These are phyloP conservation scores for Ceratocystiopsis minuta DNA, from an alignment of 2,329 filamentous ascomycete species.

Conservation along the genomic window DNA sequence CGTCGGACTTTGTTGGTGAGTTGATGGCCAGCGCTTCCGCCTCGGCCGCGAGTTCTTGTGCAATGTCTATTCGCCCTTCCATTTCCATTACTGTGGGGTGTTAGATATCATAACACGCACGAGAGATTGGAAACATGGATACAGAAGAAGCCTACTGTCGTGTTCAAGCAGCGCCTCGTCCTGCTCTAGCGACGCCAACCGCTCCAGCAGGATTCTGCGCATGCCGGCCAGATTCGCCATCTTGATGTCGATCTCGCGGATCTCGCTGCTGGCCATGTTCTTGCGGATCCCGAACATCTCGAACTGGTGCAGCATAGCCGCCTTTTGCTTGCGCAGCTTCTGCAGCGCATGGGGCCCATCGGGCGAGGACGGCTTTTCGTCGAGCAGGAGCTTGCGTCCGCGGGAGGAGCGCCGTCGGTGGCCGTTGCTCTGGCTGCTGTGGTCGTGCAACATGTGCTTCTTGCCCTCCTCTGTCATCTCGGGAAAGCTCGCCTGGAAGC, in stretches of 20 bases:
- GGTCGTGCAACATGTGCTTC: constrained; percentile 34
- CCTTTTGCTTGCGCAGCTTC: constrained; percentile 64
- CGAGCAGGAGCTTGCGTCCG: constrained; percentile 58
- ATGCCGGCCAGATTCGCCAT: constrained; percentile 84
- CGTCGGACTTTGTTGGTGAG: constrained; percentile 32
- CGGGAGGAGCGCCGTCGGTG: constrained; percentile 53
- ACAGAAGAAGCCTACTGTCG: constrained; percentile 42
- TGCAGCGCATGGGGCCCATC: constrained; percentile 49
- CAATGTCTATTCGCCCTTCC: constrained; percentile 42
- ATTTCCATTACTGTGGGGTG: constrained; percentile 37
- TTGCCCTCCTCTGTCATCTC: constrained; percentile 50
- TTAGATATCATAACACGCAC: constrained; percentile 13
- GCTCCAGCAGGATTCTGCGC: constrained; percentile 78
- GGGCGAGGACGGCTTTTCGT: constrained; percentile 31
- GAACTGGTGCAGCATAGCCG: constrained; percentile 62
- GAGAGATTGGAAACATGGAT: no score
- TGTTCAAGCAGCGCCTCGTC: constrained; percentile 83
- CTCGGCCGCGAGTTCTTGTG: constrained; percentile 40
- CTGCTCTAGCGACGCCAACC: constrained; percentile 70
- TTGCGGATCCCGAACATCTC: constrained; percentile 87
- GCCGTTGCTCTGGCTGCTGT: constrained; percentile 16
- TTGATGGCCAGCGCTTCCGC: constrained; percentile 36
- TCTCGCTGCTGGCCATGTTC: constrained; percentile 94
- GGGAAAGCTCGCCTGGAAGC: constrained; percentile 80
- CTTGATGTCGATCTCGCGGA: constrained; percentile 91